These are phyloP conservation scores for Colletotrichum sp. DNA, from an alignment of 2,329 filamentous ascomycete species.

Conservation along the genomic window DNA sequence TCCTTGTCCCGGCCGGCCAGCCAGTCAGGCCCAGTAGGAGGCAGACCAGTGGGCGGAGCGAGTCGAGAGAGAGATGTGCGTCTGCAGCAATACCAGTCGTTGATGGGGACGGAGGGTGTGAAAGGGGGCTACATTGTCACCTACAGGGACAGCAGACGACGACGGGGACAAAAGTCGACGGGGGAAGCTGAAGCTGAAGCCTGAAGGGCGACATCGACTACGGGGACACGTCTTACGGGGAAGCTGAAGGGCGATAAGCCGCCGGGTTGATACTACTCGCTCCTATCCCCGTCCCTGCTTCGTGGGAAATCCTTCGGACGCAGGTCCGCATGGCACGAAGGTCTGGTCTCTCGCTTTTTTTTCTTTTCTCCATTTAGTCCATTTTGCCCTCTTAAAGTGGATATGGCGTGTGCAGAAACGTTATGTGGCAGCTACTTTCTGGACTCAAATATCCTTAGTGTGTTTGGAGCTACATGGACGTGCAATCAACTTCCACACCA, in stretches of 20 bases:
- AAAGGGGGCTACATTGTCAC: not conserved
- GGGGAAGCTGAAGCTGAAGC: not conserved
- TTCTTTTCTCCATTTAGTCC: not conserved
- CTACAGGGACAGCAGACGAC: not conserved
- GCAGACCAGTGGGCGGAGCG: not conserved
- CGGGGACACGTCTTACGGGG: not conserved
- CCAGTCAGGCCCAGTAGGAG: not conserved
- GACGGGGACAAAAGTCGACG: not conserved
- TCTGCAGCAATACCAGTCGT: not conserved
- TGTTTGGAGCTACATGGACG: not conserved
- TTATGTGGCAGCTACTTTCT: not conserved
- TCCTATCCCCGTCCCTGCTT: not conserved
- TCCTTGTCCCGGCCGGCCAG: not conserved
- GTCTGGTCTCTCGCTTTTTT: not conserved
- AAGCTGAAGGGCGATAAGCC: not conserved
- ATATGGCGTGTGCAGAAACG: not conserved
- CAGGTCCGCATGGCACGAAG: not conserved
- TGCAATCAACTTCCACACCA: not conserved
- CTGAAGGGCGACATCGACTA: not conserved
- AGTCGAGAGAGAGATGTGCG: not conserved
- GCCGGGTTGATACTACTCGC: not conserved
- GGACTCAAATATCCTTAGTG: not conserved
- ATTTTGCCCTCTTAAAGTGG: not conserved
- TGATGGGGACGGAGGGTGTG: not conserved
- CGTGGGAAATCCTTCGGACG: not conserved